Percentiles rank a stretch among this genome's conserved stretches.
Conservation (phyloP, 805 yeast genomes). For the Suhomyces prunicola region DNA sequence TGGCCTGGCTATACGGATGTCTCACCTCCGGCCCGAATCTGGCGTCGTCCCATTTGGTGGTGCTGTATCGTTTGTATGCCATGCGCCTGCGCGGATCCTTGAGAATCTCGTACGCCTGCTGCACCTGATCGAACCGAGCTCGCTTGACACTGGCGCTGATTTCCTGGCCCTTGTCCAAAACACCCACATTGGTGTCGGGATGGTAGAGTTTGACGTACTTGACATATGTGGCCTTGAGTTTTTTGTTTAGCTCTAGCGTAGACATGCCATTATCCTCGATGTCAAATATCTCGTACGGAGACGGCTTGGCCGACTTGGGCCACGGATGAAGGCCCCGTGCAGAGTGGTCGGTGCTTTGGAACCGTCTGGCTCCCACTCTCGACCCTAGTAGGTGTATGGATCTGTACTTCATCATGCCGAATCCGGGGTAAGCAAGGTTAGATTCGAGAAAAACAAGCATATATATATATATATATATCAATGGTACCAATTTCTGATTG, state of each 20-base stretch:
- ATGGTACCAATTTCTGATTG: too few species aligned
- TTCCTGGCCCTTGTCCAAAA: conserved; percentile 24
- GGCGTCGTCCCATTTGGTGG: conserved; percentile 15
- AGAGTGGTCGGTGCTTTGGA: neutral
- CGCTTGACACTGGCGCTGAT: conserved; percentile 34
- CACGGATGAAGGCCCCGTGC: conserved; percentile 37
- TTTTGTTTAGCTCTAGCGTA: conserved; percentile 50
- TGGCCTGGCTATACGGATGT: conserved; percentile 9
- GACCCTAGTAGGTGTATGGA: too few species aligned
- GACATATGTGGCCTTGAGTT: conserved; percentile 33
- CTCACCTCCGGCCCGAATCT: conserved; percentile 3
- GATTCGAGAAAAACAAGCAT: neutral
- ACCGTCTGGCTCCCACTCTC: neutral
- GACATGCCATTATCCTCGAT: conserved; percentile 35
- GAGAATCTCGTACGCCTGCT: conserved; percentile 37
- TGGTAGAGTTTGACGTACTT: conserved; percentile 69
- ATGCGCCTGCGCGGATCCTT: conserved; percentile 49
- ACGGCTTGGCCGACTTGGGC: conserved; percentile 57
- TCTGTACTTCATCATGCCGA: neutral
- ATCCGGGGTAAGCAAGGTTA: neutral
- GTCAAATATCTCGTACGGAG: conserved; percentile 67
- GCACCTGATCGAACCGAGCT: conserved; percentile 29
- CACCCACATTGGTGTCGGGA: conserved; percentile 56
- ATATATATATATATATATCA: too few species aligned
- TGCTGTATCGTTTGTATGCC: conserved; percentile 26